Evolutionary conservation across 169 alveolate species (phyloP), one percentile per base, ranked within the genome.

Genomic region (Eimeria tenella): DNA sequence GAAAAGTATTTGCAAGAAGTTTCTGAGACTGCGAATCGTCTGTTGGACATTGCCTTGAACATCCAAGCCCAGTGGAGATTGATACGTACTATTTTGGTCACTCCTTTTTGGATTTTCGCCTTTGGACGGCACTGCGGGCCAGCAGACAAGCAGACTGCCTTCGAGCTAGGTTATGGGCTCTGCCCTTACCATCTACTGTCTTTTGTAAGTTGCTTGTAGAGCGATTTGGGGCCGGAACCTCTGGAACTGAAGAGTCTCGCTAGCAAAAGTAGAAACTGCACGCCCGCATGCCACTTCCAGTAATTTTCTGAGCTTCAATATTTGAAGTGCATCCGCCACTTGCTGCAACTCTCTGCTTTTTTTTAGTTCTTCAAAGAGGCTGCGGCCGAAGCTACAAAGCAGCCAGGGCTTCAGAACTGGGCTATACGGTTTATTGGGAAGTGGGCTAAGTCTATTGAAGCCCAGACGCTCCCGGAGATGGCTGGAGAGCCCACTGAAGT

Each of bases 71-170:
- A 79, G 70, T 79, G 88, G 88, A 42, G 71, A 10, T 53, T 79
- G 17, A 68, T 79, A 63, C 88, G 88, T 62, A 79, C 71, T 11
- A 9, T 79, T 5, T 23, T 79, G 88, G 88, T 79, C n/a, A 68
- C 53, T 8, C 88, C 88, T 4, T 79, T 79, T 79, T 79, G 88
- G 88, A 63, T 52, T 5, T 79, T 79, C 23, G 88, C 71, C 19
- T 79, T 79, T 53, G 88, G 88, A 21, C 70, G 70, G 88, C 25
- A 79, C 88, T 21, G 71, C 88, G 88, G 88, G 55, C 88, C 88
- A 7, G 88, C 88, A 50, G 88, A 79, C 11, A 79, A 79, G 88
- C 13, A 53, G 5, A 68, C 70, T 23, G 88, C 88, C 6, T 79
- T 79, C 15, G 70, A 79, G 25, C 23, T 79, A 25, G 88, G 88